Conservation (phyloP, 345 rosid genomes). For the Gossypium longicalyx region DNA sequence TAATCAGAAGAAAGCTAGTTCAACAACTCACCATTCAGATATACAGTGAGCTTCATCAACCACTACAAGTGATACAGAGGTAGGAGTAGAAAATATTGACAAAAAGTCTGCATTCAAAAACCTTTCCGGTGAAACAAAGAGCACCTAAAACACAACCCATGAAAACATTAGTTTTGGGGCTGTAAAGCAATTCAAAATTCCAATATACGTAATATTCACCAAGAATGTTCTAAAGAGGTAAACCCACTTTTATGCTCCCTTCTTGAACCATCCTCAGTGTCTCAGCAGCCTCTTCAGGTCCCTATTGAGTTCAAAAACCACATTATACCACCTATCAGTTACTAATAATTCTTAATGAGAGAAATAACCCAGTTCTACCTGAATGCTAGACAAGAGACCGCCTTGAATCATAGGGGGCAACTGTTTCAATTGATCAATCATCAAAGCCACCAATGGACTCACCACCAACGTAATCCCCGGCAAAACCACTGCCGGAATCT, state of each 20-base stretch:
- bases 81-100: slow-evolving; percentile 46
- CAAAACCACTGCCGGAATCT: slow-evolving; percentile 79
- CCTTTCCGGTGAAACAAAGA: slow-evolving; percentile 94
- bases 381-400: slow-evolving; percentile 72
- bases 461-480: slow-evolving; percentile 73
- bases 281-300: slow-evolving; percentile 71
- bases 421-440: slow-evolving; percentile 92
- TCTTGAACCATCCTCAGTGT: slow-evolving; percentile 59
- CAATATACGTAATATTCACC: background rate
- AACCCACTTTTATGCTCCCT: slow-evolving; percentile 65
- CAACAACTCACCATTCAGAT: slow-evolving; percentile 80
- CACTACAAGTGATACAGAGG: slow-evolving; percentile 66
- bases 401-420: slow-evolving; percentile 67
- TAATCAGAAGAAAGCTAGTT: slow-evolving; percentile 2
- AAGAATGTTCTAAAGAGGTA: background rate
- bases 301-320: slow-evolving; percentile 32
- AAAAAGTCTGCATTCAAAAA: slow-evolving; percentile 71
- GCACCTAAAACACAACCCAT: slow-evolving; percentile 55
- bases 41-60: slow-evolving; percentile 98
- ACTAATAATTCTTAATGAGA: background rate
- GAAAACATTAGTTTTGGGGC: slow-evolving; percentile 9
- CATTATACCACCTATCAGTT: slow-evolving; percentile 11
- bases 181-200: background rate
- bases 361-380: slow-evolving; percentile 39
- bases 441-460: slow-evolving; percentile 77